A percentile compares a stretch with the other conserved stretches of the same genome.
Conservation (phyloP, 1,139 yeast species). For the Spathaspora sp. region DNA sequence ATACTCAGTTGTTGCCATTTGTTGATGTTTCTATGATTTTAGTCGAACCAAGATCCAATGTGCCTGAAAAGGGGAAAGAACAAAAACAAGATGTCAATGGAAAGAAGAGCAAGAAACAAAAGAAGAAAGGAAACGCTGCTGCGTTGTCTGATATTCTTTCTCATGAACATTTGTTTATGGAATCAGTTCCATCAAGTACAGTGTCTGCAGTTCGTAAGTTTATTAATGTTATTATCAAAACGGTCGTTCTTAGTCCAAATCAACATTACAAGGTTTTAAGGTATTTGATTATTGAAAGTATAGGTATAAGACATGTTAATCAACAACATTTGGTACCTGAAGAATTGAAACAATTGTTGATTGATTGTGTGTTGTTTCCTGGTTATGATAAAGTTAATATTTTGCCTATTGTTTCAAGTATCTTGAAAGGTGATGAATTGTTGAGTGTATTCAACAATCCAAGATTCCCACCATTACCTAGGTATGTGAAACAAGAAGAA, state of each 20-base stretch:
- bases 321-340: constrained; percentile 26
- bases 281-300: constrained; percentile 52
- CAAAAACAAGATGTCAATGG: constrained; percentile 3
- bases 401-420: constrained; percentile 66
- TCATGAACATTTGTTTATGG: constrained; percentile 58
- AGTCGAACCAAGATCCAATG: constrained; percentile 36
- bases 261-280: constrained; percentile 62
- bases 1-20: constrained; percentile 39
- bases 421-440: constrained; percentile 42
- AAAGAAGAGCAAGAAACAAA: constrained; percentile 34
- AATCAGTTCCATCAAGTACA: constrained; percentile 39
- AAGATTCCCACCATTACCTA: constrained; percentile 66
- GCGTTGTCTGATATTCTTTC: constrained; percentile 71
- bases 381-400: constrained; percentile 61
- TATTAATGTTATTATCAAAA: constrained; percentile 48
- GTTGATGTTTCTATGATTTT: constrained; percentile 47
- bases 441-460: constrained; percentile 69
- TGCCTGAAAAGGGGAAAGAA: constrained; percentile 1
- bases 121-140: constrained; percentile 42
- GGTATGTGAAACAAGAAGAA: constrained; percentile 26
- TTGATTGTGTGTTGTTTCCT: constrained; percentile 61
- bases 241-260: constrained; percentile 57
- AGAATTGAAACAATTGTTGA: constrained; percentile 41
- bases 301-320: constrained; percentile 28
- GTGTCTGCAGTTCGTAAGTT: constrained; percentile 45